phyloP scores from a whole-genome alignment of 2,329 filamentous ascomycete species.

The Cladosporium sphaerospermum region DNA sequence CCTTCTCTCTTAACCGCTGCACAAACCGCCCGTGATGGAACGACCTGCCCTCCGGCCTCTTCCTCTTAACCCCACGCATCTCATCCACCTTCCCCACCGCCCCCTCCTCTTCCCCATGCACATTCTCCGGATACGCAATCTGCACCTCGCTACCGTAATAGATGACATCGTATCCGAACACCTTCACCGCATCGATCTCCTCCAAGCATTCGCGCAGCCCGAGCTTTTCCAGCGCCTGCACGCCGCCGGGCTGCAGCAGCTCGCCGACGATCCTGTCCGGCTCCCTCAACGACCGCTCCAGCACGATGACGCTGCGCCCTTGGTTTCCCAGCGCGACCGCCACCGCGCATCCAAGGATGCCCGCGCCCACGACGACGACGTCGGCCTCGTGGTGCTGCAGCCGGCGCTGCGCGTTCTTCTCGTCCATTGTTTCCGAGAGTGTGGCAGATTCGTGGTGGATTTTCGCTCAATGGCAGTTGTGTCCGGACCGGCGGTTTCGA shows the following conservation, averaged over 20 bases:
- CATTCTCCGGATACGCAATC: constrained; percentile 71
- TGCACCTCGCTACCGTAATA: constrained; percentile 68
- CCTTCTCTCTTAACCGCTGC: constrained; percentile 68
- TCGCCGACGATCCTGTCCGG: constrained; percentile 96
- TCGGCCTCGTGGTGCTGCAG: constrained; percentile 60
- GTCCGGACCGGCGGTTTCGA: not conserved
- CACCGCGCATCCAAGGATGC: constrained; percentile 79
- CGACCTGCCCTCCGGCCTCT: constrained; percentile 63
- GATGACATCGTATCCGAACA: constrained; percentile 80
- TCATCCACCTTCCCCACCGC: constrained; percentile 28
- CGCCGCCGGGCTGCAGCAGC: constrained; percentile 85
- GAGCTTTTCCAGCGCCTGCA: constrained; percentile 70
- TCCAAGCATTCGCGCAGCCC: constrained; percentile 79
- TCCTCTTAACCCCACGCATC: constrained; percentile 30
- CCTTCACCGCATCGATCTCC: constrained; percentile 76
- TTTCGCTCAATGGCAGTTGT: not conserved
- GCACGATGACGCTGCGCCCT: constrained; percentile 80
- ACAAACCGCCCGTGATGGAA: constrained; percentile 98
- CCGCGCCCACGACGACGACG: constrained; percentile 86
- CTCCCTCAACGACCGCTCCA: constrained; percentile 85
- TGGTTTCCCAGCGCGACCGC: constrained; percentile 82
- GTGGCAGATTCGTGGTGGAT: not conserved
- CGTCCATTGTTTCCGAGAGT: not conserved
- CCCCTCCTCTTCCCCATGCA: constrained; percentile 30
- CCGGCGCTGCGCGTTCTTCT: constrained; percentile 39